Evolutionary conservation across 1,284 basidiomycete genomes (phyloP).

Genomic region (Coniferiporia weirii): DNA sequence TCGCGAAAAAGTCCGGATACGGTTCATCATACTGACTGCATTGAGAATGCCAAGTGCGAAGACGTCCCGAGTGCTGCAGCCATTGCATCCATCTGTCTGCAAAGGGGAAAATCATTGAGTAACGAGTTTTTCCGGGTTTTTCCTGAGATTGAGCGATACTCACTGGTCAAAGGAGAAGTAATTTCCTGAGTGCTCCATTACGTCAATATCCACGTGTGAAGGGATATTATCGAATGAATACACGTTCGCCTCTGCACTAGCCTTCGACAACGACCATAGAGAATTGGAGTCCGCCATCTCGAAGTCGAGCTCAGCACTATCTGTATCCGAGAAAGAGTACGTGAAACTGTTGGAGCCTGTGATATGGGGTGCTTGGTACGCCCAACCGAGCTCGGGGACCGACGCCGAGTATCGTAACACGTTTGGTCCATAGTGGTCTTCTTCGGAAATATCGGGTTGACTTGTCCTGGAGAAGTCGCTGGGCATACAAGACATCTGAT

Average conservation of each 20-base stretch:
- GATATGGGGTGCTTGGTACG: neutral
- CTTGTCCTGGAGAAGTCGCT: neutral
- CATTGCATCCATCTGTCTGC: neutral
- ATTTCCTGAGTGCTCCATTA: neutral
- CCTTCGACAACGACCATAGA: neutral
- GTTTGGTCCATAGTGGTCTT: neutral
- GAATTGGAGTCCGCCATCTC: neutral
- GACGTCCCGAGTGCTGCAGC: neutral
- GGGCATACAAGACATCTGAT: neutral
- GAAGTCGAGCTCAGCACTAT: neutral
- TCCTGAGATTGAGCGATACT: neutral
- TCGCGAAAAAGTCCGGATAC: neutral
- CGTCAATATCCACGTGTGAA: neutral
- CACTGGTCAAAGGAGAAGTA: neutral
- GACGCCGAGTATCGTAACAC: neutral
- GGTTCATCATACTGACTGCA: neutral
- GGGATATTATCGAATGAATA: neutral
- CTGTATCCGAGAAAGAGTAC: neutral
- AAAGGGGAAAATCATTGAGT: neutral
- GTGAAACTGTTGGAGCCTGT: neutral
- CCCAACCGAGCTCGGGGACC: neutral
- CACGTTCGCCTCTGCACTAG: neutral
- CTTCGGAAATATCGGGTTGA: neutral
- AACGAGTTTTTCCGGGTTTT: neutral
- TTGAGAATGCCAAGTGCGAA: neutral